A percentile compares a stretch with the other conserved stretches of the same genome.
Conservation (phyloP, 129 eudicot genomes). For the Erigeron canadensis region DNA sequence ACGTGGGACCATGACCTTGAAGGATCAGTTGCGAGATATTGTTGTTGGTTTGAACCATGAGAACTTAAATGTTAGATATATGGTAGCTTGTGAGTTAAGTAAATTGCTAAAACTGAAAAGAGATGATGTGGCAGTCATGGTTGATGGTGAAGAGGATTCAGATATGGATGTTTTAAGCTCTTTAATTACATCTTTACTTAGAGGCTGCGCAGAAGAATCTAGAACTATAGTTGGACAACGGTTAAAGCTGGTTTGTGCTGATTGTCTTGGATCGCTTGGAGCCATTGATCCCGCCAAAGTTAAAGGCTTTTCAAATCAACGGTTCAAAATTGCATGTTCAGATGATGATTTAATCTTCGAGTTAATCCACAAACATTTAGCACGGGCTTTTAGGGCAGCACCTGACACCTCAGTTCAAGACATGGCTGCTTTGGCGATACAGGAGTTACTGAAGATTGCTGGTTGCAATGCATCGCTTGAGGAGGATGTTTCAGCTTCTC, state of each 20-base stretch:
- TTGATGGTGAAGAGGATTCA: slow-evolving; percentile 63
- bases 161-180: slow-evolving; percentile 81
- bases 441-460: slow-evolving; percentile 88
- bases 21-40: slow-evolving; percentile 74
- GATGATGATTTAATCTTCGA: slow-evolving; percentile 97
- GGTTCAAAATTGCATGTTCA: slow-evolving; percentile 91
- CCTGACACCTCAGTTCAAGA: slow-evolving; percentile 85
- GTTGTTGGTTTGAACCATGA: slow-evolving; percentile 90
- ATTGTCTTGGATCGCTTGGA: slow-evolving; percentile 91
- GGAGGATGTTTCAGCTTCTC: slow-evolving; percentile 53
- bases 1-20: slow-evolving; percentile 68
- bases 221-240: slow-evolving; percentile 91
- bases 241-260: slow-evolving; percentile 88
- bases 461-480: slow-evolving; percentile 90
- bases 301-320: slow-evolving; percentile 63
- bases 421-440: slow-evolving; percentile 96
- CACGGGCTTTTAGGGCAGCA: slow-evolving; percentile 95
- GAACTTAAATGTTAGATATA: slow-evolving; percentile 90
- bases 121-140: slow-evolving; percentile 68
- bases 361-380: slow-evolving; percentile 93
- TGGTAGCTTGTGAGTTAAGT: slow-evolving; percentile 91
- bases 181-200: slow-evolving; percentile 72
- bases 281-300: slow-evolving; percentile 98
- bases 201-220: slow-evolving; percentile 98
- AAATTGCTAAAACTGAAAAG: slow-evolving; percentile 69